Base-by-base conservation (phyloP, 306 rosid species). In the Acacia crassicarpa region DNA sequence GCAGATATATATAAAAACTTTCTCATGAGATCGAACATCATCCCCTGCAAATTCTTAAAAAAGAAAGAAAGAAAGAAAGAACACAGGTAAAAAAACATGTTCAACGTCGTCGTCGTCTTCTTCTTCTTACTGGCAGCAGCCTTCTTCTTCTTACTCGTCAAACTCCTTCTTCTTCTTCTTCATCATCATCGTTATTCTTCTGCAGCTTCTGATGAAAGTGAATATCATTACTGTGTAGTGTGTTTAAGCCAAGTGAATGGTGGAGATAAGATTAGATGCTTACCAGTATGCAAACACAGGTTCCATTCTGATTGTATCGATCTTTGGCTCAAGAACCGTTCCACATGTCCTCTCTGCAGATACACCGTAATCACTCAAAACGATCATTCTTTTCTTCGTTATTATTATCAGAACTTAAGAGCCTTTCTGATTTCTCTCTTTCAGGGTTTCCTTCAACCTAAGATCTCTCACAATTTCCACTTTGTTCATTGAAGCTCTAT, bases 301-400 rank as follows among this genome's bases (percentile, higher is more conserved):
- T 79, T 79, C 44, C 83, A 84, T 43, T 62, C 58, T 33, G 74
- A 56, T 23, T 84, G 81, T 45, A 67, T 84, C 7, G 68, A 17
- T 33, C 49, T 43, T 8, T 84, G 83, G 86, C 54, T 84, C 74
- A 67, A 84, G 59, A 70, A 67, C 13, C 83, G 58, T 66, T 11
- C 23, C 17, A 74, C 81, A 2, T 84, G 81, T 46, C 86, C 83
- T 79, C 83, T 84, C 20, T 79, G 81, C 40, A 84, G 86, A 75
- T 67, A 68, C 73, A 35, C 22, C 2, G 30, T 54, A 49, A 41
- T 10, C n/a, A 51, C 58, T 51, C 9, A 20, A 27, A 9, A 68
- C 11, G 1, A 6, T 38, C 38, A 40, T 4, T 14, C 9, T n/a
- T 9, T 32, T 20, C 16, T 27, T 66, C 11, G 8, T 25, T 8